Evolutionary conservation across 2,329 filamentous ascomycete species (phyloP), one percentile per base, ranked within the genome.

Genomic region (Lachnellula subtilissima): DNA sequence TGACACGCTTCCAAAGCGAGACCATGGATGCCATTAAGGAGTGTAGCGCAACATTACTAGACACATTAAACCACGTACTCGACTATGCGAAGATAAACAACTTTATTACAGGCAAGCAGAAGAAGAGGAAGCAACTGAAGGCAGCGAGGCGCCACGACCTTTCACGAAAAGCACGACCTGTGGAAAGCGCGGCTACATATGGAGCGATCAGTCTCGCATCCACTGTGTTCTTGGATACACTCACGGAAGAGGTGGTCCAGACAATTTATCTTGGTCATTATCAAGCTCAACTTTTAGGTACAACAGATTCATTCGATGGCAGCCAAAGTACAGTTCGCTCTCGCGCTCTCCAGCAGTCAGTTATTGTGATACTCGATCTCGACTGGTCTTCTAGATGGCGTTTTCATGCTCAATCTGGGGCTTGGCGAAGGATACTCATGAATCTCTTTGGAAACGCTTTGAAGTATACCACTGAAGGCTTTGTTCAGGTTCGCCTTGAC

Each of bases 371-470:
- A 12, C 23, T 48, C 6, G 45, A 48, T 22, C 12, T 48, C 23
- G 45, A 68, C 45, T 69, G 67, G 66, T 59, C 54, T 32, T 68
- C 63, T 43, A 64, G 60, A 36, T 53, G 67, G 25, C 64, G 65
- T 49, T 48, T 48, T n/a, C 45, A 48, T 32, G 48, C 19, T 54
- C 45, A 48, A 32, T 48, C 45, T 14, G 66, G 63, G 15, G 65
- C 65, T 4, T 47, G 66, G 14, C 61, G 61, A 22, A 50, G 65
- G 45, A 61, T 85, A 39, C 76, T 85, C 37, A 83, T 84, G 80
- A 85, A 85, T 50, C 64, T 84, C 0, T 78, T 84, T 43, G 81
- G 80, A 4, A 86, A 86, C 61, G 76, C 82, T 0, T 73, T 85
- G 61, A 85, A 85, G 64, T 85, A 84, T 53, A 85, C 81, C 0